A percentile compares a stretch with the other conserved stretches of the same genome.
phyloP scores from a whole-genome alignment of 2,329 filamentous ascomycete genomes.

The Hypomyces perniciosus region DNA sequence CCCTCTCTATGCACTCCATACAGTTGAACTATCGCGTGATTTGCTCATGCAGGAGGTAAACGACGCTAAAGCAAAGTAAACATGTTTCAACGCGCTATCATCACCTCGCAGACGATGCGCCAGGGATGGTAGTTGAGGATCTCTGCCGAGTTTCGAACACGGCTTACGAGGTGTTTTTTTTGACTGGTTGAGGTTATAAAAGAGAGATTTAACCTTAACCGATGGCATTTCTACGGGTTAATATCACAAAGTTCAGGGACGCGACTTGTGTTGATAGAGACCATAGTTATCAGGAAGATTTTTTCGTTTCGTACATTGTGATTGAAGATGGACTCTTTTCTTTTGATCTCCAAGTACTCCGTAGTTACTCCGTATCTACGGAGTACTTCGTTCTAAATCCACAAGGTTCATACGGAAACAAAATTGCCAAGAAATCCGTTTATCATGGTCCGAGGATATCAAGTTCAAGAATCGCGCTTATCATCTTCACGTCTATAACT shows the following conservation, averaged over 20 bases:
- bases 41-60: background rate
- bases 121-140: background rate
- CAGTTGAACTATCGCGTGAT: background rate
- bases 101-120: constrained; percentile 1
- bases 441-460: background rate
- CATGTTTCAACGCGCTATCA: constrained; percentile 12
- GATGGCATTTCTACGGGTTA: background rate
- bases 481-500: background rate
- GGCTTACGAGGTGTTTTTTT: background rate
- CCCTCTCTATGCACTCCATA: background rate
- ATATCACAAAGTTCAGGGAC: too few species aligned
- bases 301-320: too few species aligned
- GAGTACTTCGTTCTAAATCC: too few species aligned
- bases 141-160: background rate
- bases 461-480: constrained; percentile 3
- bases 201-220: background rate
- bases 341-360: too few species aligned
- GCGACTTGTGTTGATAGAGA: too few species aligned
- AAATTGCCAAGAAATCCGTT: too few species aligned
- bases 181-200: background rate
- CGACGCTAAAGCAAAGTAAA: constrained; percentile 2
- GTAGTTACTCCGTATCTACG: too few species aligned
- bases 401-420: background rate
- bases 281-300: too few species aligned
- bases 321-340: too few species aligned